These are phyloP conservation scores for Calendula officinalis DNA, from an alignment of 129 eudicot species.

Conservation along the genomic window DNA sequence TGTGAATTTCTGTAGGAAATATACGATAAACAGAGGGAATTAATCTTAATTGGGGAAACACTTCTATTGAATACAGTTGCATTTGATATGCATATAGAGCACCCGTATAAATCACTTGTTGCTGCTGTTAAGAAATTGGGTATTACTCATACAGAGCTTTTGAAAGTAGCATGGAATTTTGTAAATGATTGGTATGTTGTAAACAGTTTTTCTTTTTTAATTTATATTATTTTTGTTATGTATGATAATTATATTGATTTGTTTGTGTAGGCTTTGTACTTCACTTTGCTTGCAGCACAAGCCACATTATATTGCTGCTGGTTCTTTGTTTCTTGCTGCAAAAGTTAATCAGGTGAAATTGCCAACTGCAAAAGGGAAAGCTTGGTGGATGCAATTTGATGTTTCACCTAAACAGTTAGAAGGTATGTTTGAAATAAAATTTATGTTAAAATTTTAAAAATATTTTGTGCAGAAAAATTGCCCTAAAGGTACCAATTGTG, in stretches of 20 bases:
- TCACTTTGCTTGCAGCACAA: constrained; percentile 80
- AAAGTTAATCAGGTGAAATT: constrained; percentile 49
- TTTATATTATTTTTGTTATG: not conserved
- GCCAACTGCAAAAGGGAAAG: constrained; percentile 47
- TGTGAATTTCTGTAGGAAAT: constrained; percentile 48
- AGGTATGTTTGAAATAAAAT: constrained; percentile 41
- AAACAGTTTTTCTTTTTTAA: not conserved
- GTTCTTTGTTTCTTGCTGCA: constrained; percentile 66
- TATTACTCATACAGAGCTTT: constrained; percentile 49
- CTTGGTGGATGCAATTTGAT: constrained; percentile 82
- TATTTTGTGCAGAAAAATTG: too few relatives aligned
- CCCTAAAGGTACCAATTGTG: too few relatives aligned
- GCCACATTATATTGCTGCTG: constrained; percentile 79
- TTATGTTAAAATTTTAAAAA: not conserved
- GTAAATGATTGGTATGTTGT: constrained; percentile 69
- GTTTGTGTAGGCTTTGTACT: constrained; percentile 49
- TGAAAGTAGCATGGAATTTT: constrained; percentile 78
- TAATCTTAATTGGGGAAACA: constrained; percentile 54
- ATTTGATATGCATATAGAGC: constrained; percentile 67
- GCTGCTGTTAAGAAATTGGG: constrained; percentile 55
- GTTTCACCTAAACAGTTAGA: constrained; percentile 58
- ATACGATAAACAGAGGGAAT: constrained; percentile 59
- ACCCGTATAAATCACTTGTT: constrained; percentile 77
- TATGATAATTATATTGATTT: not conserved
- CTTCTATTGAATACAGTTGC: constrained; percentile 55